These are phyloP conservation scores for Sclerotinia subarctica DNA, from an alignment of 2,329 filamentous ascomycete species.

Conservation along the genomic window DNA sequence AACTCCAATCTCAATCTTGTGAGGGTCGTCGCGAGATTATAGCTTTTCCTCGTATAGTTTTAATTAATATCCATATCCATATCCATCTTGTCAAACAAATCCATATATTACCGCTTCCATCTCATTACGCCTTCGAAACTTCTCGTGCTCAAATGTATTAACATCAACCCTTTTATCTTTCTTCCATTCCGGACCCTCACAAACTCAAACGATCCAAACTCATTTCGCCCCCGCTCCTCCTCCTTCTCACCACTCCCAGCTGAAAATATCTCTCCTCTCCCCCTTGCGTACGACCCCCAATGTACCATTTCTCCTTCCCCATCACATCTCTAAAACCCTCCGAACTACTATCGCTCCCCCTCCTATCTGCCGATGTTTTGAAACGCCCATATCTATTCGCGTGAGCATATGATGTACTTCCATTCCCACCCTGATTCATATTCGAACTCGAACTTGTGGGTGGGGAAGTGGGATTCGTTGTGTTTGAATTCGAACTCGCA, in stretches of 20 bases:
- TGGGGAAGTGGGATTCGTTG: background rate
- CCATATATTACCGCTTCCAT: too few relatives aligned
- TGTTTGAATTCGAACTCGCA: background rate
- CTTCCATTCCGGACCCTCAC: constrained; percentile 42
- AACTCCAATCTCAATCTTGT: background rate
- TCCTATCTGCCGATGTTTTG: constrained; percentile 21
- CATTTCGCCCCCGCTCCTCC: constrained; percentile 69
- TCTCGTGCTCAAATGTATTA: background rate
- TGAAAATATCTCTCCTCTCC: constrained; percentile 84
- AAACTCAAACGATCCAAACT: constrained; percentile 74
- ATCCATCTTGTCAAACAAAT: background rate
- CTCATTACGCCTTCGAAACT: too few relatives aligned
- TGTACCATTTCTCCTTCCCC: constrained; percentile 77
- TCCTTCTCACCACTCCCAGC: constrained; percentile 69
- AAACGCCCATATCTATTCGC: constrained; percentile 2
- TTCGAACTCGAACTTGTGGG: background rate
- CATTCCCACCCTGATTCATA: background rate
- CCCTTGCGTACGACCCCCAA: constrained; percentile 69
- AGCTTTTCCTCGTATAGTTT: background rate
- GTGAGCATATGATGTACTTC: background rate
- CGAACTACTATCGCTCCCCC: constrained; percentile 71
- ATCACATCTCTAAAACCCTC: constrained; percentile 73
- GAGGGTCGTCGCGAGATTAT: background rate
- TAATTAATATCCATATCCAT: background rate
- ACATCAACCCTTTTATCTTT: background rate